Conservation (phyloP, 2,329 filamentous ascomycete species). For the Aspergillus spinulosporus region DNA sequence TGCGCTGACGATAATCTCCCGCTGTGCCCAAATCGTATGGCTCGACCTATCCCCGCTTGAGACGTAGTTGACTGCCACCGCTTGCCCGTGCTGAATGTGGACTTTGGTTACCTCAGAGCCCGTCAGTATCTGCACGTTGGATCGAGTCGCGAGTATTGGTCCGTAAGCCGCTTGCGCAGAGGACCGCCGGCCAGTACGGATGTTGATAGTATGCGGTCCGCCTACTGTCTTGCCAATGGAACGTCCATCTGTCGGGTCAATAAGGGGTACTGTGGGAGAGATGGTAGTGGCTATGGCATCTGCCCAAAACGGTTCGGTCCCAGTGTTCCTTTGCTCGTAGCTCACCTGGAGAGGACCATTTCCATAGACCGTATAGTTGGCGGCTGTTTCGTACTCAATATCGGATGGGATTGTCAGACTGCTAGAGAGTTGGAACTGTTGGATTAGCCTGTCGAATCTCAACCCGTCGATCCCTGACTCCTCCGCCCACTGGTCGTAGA, state of each 20-base stretch:
- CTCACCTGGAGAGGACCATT: background rate
- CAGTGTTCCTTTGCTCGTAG: background rate
- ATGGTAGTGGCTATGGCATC: background rate
- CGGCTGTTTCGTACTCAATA: background rate
- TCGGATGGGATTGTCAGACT: background rate
- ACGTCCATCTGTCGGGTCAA: background rate
- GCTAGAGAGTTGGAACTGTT: background rate
- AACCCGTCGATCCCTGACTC: background rate
- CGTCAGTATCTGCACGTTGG: background rate
- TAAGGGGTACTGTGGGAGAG: background rate
- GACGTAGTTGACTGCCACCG: background rate
- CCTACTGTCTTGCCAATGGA: background rate
- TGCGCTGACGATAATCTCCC: slow-evolving; percentile 3
- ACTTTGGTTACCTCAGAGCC: background rate
- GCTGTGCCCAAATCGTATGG: background rate
- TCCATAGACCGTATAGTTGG: background rate
- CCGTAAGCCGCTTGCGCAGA: background rate
- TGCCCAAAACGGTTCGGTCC: background rate
- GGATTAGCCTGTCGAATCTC: background rate
- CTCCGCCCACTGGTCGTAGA: background rate
- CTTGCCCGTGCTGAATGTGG: background rate
- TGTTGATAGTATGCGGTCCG: background rate
- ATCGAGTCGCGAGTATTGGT: background rate
- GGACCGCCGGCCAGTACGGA: background rate
- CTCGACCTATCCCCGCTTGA: background rate